Evolutionary conservation across 1,284 basidiomycete species (phyloP).

Genomic region (Ustilago crameri): DNA sequence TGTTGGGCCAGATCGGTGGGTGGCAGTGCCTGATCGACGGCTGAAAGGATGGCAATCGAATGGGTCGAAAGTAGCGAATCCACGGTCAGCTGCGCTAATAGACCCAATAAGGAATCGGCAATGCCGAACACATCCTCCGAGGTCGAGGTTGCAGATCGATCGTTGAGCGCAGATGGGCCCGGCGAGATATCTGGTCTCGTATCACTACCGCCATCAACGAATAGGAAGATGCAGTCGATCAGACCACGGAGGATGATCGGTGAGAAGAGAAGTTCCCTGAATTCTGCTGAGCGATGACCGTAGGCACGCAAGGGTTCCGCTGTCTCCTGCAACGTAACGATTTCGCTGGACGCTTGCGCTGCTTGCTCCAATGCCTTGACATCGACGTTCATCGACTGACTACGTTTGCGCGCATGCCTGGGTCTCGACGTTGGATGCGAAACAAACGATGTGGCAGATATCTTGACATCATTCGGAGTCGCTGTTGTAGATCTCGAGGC

Average conservation of each 20-base stretch:
- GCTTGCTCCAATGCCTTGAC: constrained; percentile 37
- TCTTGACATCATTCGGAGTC: background rate
- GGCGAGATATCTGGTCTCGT: background rate
- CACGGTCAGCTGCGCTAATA: constrained; percentile 43
- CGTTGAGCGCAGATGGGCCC: background rate
- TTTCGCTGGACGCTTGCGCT: constrained; percentile 34
- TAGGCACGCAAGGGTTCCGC: constrained; percentile 43
- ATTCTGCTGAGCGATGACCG: constrained; percentile 19
- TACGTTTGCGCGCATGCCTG: constrained; percentile 44
- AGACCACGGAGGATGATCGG: constrained; percentile 55
- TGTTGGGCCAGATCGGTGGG: constrained; percentile 46
- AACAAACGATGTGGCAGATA: background rate
- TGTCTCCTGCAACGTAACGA: constrained; percentile 38
- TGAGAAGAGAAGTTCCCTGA: constrained; percentile 55
- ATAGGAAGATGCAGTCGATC: constrained; percentile 50
- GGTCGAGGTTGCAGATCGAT: background rate
- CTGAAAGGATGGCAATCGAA: constrained; percentile 38
- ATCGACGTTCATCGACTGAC: constrained; percentile 53
- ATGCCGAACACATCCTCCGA: constrained; percentile 10
- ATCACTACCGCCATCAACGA: constrained; percentile 3
- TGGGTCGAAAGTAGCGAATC: constrained; percentile 42
- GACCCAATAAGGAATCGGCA: constrained; percentile 21
- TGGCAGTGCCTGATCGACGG: constrained; percentile 42
- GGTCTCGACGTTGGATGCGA: background rate
- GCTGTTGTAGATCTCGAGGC: background rate